Base-by-base conservation (phyloP, 176 grass and related monocot species). In the Dactylis glomerata region DNA sequence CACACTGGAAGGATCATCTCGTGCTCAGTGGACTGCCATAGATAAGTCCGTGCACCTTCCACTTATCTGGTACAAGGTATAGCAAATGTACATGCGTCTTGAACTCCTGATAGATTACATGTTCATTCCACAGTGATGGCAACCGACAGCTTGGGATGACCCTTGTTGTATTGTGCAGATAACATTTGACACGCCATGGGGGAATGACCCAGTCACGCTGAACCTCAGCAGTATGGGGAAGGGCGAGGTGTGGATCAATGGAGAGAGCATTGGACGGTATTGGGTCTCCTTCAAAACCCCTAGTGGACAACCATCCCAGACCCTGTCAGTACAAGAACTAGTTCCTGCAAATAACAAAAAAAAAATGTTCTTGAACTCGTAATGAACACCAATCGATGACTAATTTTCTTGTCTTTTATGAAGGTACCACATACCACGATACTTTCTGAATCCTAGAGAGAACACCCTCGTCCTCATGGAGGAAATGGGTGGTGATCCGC, bases 161-260 rank as follows among this genome's bases (percentile, higher is more conserved):
- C 75, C 20, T 42, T 73, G 20, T 86, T 72, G 14, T 33, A 61
- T 77, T 12, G 56, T 68, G 58, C 78, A 91, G 91, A 93, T 87
- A 22, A 89, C 27, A 36, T 93, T 96, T 68, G 82, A 91, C 71
- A 66, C 81, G 6, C 94, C 94, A 71, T 6, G 14, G 65, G 91
- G 94, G 22, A 88, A 46, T 32, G 89, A 88, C 26, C 89, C 91
- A 19, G 73, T 93, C 34, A 87, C 87, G 27, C 81, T 96, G 32
- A 91, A 96, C 79, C 91, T 96, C 32, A 67, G 76, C 15, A 93
- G 89, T 62, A 96, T 93, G 94, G 87, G 91, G 0, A 96, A 96
- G 88, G 91, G 94, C 50, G 94, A 96, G 50, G 94, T 82, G 10
- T 96, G 94, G 91, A 79, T 96, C 58, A 96, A 93, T 83, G 91